Conservation (phyloP, 2,329 filamentous ascomycete genomes). For the Orbilia quercus region DNA sequence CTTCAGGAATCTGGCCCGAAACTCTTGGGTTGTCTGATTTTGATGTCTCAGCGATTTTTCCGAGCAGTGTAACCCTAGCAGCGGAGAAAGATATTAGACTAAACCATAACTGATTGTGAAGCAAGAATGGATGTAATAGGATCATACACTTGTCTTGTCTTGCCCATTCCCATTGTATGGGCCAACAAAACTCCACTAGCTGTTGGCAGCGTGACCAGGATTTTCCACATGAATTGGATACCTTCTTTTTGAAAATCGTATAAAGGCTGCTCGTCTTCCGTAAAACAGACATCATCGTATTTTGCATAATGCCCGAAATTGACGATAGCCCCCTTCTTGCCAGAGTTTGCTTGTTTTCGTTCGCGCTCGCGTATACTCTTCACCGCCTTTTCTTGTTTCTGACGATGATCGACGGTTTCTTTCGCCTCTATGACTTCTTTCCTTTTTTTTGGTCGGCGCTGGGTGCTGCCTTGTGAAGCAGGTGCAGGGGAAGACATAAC, state of each 20-base stretch:
- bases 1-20: constrained; percentile 74
- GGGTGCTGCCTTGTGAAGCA: constrained; percentile 15
- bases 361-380: neutral
- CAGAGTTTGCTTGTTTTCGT: constrained; percentile 4
- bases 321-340: constrained; percentile 33
- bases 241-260: constrained; percentile 85
- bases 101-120: too few relatives aligned
- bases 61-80: constrained; percentile 80
- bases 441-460: constrained; percentile 26
- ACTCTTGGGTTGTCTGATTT: constrained; percentile 70
- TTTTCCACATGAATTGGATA: constrained; percentile 88
- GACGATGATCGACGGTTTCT: constrained; percentile 27
- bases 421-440: constrained; percentile 37
- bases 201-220: constrained; percentile 69
- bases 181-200: constrained; percentile 59
- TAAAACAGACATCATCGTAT: constrained; percentile 57
- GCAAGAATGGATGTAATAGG: too few relatives aligned
- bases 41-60: constrained; percentile 76
- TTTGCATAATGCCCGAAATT: constrained; percentile 58
- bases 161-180: constrained; percentile 83
- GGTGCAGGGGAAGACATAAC: neutral
- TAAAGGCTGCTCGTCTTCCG: constrained; percentile 62
- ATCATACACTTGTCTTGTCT: constrained; percentile 86
- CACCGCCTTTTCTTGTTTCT: constrained; percentile 15
- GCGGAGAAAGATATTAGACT: constrained; percentile 16